phyloP scores from a whole-genome alignment of 768 basidiomycete species.

The Kwoniella sp. region DNA sequence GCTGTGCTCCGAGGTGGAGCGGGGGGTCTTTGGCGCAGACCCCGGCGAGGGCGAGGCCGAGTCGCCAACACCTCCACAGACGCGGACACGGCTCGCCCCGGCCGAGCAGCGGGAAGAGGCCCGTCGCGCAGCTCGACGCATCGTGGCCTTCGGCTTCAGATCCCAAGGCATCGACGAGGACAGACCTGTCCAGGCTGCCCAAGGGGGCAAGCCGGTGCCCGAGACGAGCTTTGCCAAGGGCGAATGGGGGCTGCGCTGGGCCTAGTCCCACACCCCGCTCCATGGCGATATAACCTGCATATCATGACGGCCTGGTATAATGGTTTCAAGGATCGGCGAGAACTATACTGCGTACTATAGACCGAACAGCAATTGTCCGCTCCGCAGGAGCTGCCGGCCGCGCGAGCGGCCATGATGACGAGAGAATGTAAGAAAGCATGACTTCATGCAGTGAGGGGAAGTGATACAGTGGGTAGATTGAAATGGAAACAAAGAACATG shows the following conservation, averaged over 20 bases:
- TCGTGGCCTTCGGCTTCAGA: constrained; percentile 27
- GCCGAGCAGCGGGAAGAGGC: constrained; percentile 25
- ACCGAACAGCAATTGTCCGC: too few species aligned
- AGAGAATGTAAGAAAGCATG: too few species aligned
- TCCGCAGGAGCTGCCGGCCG: too few species aligned
- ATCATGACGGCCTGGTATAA: too few species aligned
- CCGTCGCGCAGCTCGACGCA: constrained; percentile 22
- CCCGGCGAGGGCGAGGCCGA: not conserved
- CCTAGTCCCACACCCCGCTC: not conserved
- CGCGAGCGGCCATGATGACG: too few species aligned
- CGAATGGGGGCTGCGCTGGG: constrained; percentile 34
- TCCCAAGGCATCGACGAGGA: constrained; percentile 25
- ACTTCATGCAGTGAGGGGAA: too few species aligned
- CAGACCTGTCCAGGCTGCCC: constrained; percentile 27
- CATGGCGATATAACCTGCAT: too few species aligned
- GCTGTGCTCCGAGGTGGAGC: constrained; percentile 13
- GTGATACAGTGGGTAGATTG: too few species aligned
- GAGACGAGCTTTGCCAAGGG: constrained; percentile 38
- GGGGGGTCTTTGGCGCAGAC: constrained; percentile 6
- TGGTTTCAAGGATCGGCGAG: too few species aligned
- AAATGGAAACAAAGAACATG: too few species aligned
- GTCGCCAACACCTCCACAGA: not conserved
- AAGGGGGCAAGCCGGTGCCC: constrained; percentile 26
- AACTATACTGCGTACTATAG: too few species aligned
- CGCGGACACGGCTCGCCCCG: not conserved